Evolutionary conservation across 495 filamentous ascomycete species (phyloP), one percentile per base, ranked within the genome.

Genomic region (Penicillium salamii): DNA sequence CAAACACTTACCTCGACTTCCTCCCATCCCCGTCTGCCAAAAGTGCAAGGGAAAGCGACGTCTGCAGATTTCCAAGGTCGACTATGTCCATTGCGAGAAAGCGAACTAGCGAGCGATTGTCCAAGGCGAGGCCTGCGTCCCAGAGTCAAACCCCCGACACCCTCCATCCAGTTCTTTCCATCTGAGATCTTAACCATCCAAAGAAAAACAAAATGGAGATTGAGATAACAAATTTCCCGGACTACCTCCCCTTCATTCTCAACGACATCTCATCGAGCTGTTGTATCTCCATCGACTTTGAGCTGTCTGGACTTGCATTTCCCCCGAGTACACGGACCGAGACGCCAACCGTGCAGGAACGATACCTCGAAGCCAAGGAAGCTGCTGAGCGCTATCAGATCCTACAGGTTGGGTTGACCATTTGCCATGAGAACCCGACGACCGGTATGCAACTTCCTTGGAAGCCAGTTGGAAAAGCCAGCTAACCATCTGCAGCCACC

Each of bases 341-440:
- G 36, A 62, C 63, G 29, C 69, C 67, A 21, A 73, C 72, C 6
- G 63, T 90, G 0, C 78, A 89, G 51, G 71, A 87, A 29, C 70
- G 80, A n/a, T 93, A 93, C 55, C 56, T 67, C 12, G 81, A 86
- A 39, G 70, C 73, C 26, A 89, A 82, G 61, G 65, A 68, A 20
- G 84, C 82, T 2, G 89, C 89, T 2, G 79, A 87, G 38, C 77
- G 74, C 12, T 93, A 84, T 51, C 82, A 87, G 53, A 74, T 91
- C 19, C 65, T 93, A 1, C 90, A 95, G 60, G 58, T 95, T 36
- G 90, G 90, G 1, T 62, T 95, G 46, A 90, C 87, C 0, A 81
- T 82, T 46, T 78, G 81, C 29, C 63, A 74, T 36, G 81, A 84
- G 49, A 77, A 85, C 46, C 42, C 63, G 12, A 61, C 77, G 1